Base-by-base conservation (phyloP, 164 flowering plant genomes). In the Vitis rotundifolia region DNA sequence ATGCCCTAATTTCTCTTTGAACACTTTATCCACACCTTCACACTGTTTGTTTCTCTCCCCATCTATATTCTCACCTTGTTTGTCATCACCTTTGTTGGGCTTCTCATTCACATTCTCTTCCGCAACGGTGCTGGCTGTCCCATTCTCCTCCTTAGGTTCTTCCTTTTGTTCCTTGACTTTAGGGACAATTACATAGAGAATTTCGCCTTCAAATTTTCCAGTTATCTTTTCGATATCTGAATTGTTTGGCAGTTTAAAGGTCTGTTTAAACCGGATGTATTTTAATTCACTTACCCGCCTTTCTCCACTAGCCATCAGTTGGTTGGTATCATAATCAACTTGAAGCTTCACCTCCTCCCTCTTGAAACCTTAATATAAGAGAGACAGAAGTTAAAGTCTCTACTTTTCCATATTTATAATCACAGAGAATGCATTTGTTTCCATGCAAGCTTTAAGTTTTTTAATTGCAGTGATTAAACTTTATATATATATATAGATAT, bases 131-230 rank as follows among this genome's bases (percentile, higher is more conserved):
- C 49, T 57, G 51, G 63, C 37, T 5, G 51, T 56, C 26, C n/a
- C 28, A 12, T 28, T 55, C 53, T 72, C 68, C 13, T 47, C 44
- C 18, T 58, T 48, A 3, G 55, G 11, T 28, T 76, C 71, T 66
- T 73, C 68, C 50, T 48, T 54, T 31, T 59, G 53, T 59, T 52
- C 75, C 29, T 1, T 48, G 26, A 5, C 55, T 53, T 13, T 87
- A 26, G 91, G 91, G 59, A 91, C 73, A 28, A 72, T 79, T 2
- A 88, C 72, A n/a, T 74, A 70, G 11, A 88, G 84, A 53, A 80
- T 67, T 16, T 78, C 87, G 1, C 72, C 76, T 1, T 85, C 84
- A 28, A 87, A 84, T 66, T 73, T 77, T 2, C 79, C 84, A 9
- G 60, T 79, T 52, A 86, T 75, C 14, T 73, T 76, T 1, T 77